Evolutionary conservation across 2,329 filamentous ascomycete genomes (phyloP), one percentile per base, ranked within the genome.

Genomic region (Paracoccidioides lutzii): DNA sequence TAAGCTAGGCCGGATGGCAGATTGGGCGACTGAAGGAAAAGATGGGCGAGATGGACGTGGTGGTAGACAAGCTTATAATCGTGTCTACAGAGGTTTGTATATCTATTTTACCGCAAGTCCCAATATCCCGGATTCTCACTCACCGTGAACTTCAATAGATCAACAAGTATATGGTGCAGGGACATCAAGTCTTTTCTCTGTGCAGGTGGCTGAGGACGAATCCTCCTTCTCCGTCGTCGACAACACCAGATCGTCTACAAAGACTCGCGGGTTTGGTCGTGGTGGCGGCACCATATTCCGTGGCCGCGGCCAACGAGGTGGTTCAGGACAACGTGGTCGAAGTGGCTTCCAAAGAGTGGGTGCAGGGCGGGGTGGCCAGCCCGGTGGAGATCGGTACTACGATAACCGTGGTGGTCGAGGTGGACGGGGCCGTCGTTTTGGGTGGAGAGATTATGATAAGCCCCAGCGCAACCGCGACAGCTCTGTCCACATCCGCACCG

Each of bases 371-470:
- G 80, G 83, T 66, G 85, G 83, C 54, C 83, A 88, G 66, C 78
- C 81, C 64, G 80, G 81, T 62, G 69, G 70, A 56, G 78, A 80
- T 61, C 75, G 77, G 59, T 79, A 79, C 64, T 88, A 90, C 67
- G 87, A 93, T 66, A 82, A 82, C 67, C 79, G 84, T 59, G 78
- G 80, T 58, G 85, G 80, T 54, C 79, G 84, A 55, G 83, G 84
- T 65, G 83, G 83, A 48, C 78, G 87, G 61, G 84, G 88, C 53
- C 85, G 93, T 63, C 84, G 93, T 64, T 96, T 96, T 67, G 93
- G 93, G 70, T 97, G 93, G 91, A 95, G 93, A 76, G 93, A 98
- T 71, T 95, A 90, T 71, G 93, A 98, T 78, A 97, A 97, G 83
- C 93, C 93, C 59, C 83, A 91, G 72, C 85, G 93, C 67, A 96